These are phyloP conservation scores for Albophoma yamanashiensis DNA, from an alignment of 2,329 filamentous ascomycete species.

Conservation along the genomic window DNA sequence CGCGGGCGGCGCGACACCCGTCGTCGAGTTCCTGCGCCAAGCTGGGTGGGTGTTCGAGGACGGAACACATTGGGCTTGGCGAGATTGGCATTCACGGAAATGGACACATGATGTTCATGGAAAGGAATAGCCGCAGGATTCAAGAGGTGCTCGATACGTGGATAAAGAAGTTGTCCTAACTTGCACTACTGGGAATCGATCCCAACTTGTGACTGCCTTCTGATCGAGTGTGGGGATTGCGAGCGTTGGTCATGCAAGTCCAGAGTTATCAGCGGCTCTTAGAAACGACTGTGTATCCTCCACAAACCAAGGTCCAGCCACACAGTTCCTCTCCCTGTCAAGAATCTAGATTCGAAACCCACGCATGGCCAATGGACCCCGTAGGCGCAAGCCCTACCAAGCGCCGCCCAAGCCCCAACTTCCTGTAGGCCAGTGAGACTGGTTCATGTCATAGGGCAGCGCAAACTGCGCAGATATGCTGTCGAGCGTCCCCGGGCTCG, in stretches of 20 bases:
- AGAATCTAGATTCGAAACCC: too few relatives aligned
- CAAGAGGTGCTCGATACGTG: conserved; percentile 12
- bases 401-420: background rate
- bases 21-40: conserved; percentile 29
- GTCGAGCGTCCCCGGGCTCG: background rate
- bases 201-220: too few relatives aligned
- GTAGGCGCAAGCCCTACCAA: background rate
- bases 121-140: conserved; percentile 33
- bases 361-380: background rate
- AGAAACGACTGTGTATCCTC: too few relatives aligned
- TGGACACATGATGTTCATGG: conserved; percentile 36
- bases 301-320: too few relatives aligned
- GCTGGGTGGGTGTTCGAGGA: conserved; percentile 26
- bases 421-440: background rate
- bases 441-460: background rate
- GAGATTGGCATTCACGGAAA: conserved; percentile 31
- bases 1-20: too few relatives aligned
- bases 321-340: too few relatives aligned
- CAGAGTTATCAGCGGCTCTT: too few relatives aligned
- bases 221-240: too few relatives aligned
- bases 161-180: conserved; percentile 5
- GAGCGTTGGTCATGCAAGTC: too few relatives aligned
- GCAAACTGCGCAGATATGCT: background rate
- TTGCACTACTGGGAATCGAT: too few relatives aligned
- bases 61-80: conserved; percentile 24